Percentiles rank a stretch among this genome's conserved stretches.
These are phyloP conservation scores for Galeopsis tetrahit DNA, from an alignment of 257 asterid species.

Conservation along the genomic window DNA sequence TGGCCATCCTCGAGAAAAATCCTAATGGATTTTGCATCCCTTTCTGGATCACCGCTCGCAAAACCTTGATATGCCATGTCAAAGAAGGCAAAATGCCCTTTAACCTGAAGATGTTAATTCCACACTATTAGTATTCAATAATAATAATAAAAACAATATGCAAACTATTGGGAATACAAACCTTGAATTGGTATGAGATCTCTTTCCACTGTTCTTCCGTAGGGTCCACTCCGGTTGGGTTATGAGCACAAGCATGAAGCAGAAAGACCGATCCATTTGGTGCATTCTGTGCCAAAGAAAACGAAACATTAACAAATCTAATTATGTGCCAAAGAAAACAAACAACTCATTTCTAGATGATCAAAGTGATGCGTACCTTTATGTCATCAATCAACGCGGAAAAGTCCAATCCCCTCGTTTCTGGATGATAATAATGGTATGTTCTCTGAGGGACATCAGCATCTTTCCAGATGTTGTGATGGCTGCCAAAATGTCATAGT, in stretches of 20 bases:
- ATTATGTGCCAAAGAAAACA: background rate
- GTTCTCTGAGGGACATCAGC: constrained; percentile 89
- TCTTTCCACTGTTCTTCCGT: constrained; percentile 98
- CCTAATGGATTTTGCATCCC: constrained; percentile 88
- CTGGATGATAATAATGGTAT: constrained; percentile 91
- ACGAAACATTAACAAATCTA: background rate
- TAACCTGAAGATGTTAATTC: constrained; percentile 55
- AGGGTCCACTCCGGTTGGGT: constrained; percentile 99
- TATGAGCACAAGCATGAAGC: constrained; percentile 99
- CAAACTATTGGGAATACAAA: constrained; percentile 24
- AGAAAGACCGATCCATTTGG: constrained; percentile 90
- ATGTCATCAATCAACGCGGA: constrained; percentile 80
- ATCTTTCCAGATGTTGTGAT: constrained; percentile 98
- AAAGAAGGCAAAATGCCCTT: constrained; percentile 89
- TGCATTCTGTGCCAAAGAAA: constrained; percentile 64
- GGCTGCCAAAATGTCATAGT: constrained; percentile 56
- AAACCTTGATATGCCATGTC: constrained; percentile 99
- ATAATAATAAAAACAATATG: background rate
- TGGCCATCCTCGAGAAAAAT: constrained; percentile 98
- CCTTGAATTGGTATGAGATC: constrained; percentile 91
- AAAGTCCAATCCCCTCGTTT: constrained; percentile 87
- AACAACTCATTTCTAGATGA: constrained; percentile 11
- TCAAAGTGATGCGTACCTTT: constrained; percentile 51
- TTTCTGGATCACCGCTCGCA: constrained; percentile 98
- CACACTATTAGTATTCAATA: background rate